Evolutionary conservation across 495 filamentous ascomycete species (phyloP), one percentile per base, ranked within the genome.

Genomic region (Trichoderma asperelloides): DNA sequence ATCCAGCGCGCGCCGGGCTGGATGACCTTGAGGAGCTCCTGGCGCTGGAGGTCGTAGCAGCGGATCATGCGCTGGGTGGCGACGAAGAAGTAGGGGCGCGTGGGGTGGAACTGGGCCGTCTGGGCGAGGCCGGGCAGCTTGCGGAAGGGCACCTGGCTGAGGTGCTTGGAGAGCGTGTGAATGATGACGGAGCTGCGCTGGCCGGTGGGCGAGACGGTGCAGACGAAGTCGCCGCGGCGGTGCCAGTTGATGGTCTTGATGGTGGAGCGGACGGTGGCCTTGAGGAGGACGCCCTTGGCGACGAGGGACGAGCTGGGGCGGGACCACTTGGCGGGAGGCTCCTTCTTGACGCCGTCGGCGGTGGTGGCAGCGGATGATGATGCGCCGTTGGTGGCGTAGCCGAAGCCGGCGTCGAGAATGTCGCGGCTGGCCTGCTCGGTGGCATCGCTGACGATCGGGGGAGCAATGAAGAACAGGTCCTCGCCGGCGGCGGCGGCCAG

Each of bases 1-100:
- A 98, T 97, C 93, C 94, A 97, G 70, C 92, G 87, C 0, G 93
- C 91, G 70, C 95, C 95, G 9, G 95, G 95, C 72, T 94, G 91
- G 63, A 98, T 82, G 69, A 91, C 91, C 80, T 96, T 95, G 76
- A 96, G 81, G 27, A 97, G 86, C 67, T 94, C 87, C 75, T 97
- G 92, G 72, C 86, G 88, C 55, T 91, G 87, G 37, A 98, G 85
- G 75, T 98, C 94, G 78, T 98, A 98, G 70, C 87, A 89, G 62
- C 95, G 90, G 71, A 98, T 90, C 40, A 89, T 88, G 64, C 92
- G 89, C 75, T 96, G 93, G 30, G 96, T 98, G 23, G 95, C 95
- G 47, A 98, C 92, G 71, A 98, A 97, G 77, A 98, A 91, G 64
- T 96, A 87, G 5, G 96, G 93, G 65, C 93, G 88, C 62, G 88